phyloP scores from a whole-genome alignment of 1,284 basidiomycete genomes.

The Rhodotorula sp. region DNA sequence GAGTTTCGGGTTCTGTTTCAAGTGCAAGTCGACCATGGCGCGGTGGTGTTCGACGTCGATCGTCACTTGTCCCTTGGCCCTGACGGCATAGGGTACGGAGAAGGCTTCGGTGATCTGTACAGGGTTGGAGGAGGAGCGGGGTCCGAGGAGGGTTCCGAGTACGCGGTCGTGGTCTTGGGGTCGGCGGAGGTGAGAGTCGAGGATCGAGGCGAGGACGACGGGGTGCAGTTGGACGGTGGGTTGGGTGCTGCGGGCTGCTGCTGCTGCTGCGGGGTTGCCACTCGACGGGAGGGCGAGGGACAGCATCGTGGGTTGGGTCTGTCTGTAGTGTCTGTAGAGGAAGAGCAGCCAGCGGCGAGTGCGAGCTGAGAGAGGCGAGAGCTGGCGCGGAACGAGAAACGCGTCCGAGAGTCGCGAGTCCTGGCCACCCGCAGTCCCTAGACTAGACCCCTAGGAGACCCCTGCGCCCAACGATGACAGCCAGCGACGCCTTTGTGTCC shows the following conservation, averaged over 20 bases:
- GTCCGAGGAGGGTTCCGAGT: slow-evolving; percentile 92
- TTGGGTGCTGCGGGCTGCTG: too few relatives aligned
- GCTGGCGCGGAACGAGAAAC: too few relatives aligned
- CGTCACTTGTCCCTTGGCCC: slow-evolving; percentile 68
- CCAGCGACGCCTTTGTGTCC: slow-evolving; percentile 30
- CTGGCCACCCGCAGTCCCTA: too few relatives aligned
- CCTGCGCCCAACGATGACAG: too few relatives aligned
- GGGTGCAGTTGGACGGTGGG: slow-evolving; percentile 73
- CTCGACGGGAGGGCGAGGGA: slow-evolving; percentile 25
- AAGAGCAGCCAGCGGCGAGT: not conserved
- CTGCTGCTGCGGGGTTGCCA: not conserved
- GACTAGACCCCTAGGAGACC: too few relatives aligned
- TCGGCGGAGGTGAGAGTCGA: slow-evolving; percentile 94
- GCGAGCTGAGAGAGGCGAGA: too few relatives aligned
- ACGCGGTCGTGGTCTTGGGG: slow-evolving; percentile 79
- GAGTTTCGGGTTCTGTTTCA: slow-evolving; percentile 78
- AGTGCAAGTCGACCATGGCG: slow-evolving; percentile 85
- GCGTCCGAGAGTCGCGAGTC: too few relatives aligned
- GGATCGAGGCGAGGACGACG: slow-evolving; percentile 89
- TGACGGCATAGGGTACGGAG: slow-evolving; percentile 68
- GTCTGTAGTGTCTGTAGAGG: too few relatives aligned
- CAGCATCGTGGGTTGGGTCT: slow-evolving; percentile 5
- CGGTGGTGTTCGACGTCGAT: slow-evolving; percentile 96
- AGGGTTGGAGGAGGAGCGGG: slow-evolving; percentile 62
- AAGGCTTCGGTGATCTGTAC: slow-evolving; percentile 80